These are phyloP conservation scores for Sequoia sempervirens DNA, from an alignment of 75 land plant species.

Conservation along the genomic window DNA sequence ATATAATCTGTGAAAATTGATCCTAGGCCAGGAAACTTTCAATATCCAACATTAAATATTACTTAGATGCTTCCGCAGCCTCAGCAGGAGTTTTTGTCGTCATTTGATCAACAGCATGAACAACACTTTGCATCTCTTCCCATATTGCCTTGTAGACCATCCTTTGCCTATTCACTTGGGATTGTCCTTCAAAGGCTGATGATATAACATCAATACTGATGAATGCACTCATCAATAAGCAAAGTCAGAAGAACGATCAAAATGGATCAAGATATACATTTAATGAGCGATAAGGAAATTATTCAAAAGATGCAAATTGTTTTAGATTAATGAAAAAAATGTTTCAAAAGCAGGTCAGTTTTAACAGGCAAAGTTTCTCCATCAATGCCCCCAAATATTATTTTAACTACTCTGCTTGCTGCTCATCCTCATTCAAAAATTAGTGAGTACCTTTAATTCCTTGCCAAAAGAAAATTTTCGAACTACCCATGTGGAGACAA, in stretches of 20 bases:
- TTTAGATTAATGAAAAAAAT: not conserved
- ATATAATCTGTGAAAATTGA: not conserved
- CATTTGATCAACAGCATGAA: slow-evolving; percentile 97
- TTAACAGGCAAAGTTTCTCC: not conserved
- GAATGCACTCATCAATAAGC: not conserved
- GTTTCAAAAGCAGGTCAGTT: not conserved
- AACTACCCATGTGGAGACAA: not conserved
- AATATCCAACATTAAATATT: not conserved
- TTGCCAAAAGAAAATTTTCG: not conserved
- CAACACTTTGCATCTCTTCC: slow-evolving; percentile 89
- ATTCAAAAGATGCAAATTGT: not conserved
- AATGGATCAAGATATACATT: not conserved
- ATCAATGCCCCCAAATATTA: not conserved
- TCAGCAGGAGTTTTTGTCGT: slow-evolving; percentile 77
- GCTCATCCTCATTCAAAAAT: not conserved
- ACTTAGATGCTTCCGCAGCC: slow-evolving; percentile 20
- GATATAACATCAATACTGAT: slow-evolving; percentile 86
- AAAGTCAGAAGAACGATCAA: not conserved
- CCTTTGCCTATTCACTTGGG: slow-evolving; percentile 84
- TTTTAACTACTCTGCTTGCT: not conserved
- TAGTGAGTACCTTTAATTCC: not conserved
- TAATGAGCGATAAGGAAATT: not conserved
- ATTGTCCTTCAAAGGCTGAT: slow-evolving; percentile 78
- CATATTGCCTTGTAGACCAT: slow-evolving; percentile 98
- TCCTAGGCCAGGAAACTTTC: not conserved